These are phyloP conservation scores for Cicer bijugum DNA, from an alignment of 306 rosid genomes.

Conservation along the genomic window DNA sequence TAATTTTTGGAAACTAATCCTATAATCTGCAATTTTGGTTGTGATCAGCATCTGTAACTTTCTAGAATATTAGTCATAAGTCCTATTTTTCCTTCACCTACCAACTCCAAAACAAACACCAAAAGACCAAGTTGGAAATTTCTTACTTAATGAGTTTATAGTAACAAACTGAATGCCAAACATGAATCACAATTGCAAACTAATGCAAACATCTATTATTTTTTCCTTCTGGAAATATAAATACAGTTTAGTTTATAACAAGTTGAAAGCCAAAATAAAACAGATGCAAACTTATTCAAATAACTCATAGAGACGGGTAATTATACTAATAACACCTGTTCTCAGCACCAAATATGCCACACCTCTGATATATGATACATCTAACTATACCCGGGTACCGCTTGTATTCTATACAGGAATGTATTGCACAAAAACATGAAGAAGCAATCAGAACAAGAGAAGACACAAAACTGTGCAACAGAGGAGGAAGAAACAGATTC, in stretches of 20 bases:
- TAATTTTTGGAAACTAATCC: background rate
- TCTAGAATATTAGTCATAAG: too few relatives aligned
- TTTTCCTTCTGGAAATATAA: background rate
- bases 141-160: background rate
- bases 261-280: slow-evolving; percentile 27
- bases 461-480: slow-evolving; percentile 76
- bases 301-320: slow-evolving; percentile 11
- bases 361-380: slow-evolving; percentile 40
- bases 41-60: background rate
- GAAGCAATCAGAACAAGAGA: slow-evolving; percentile 59
- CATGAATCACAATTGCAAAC: background rate
- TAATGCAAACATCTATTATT: background rate
- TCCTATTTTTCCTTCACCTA: background rate
- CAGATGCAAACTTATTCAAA: slow-evolving; percentile 7
- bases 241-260: slow-evolving; percentile 17
- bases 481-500: slow-evolving; percentile 75
- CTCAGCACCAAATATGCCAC: slow-evolving; percentile 35
- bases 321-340: slow-evolving; percentile 43
- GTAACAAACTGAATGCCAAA: background rate
- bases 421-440: slow-evolving; percentile 19
- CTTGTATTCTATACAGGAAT: slow-evolving; percentile 50
- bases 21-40: background rate
- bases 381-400: slow-evolving; percentile 28
- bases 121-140: background rate
- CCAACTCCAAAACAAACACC: background rate